Evolutionary conservation across 2,329 filamentous ascomycete species (phyloP).

Genomic region (Calycina herbarum): DNA sequence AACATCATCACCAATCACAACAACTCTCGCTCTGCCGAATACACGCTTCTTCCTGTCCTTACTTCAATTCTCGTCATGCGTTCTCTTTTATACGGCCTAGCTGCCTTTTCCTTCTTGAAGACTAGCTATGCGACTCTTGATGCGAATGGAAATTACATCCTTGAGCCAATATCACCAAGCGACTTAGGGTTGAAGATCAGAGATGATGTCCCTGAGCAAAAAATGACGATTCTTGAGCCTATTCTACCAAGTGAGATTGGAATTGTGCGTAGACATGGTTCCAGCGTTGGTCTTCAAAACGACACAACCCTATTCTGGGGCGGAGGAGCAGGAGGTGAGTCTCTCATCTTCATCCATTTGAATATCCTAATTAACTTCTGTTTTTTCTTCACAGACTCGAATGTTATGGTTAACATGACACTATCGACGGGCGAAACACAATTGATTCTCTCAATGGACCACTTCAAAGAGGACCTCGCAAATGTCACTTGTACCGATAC

Average conservation of each 20-base stretch:
- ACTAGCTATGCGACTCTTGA: background rate
- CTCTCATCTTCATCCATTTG: background rate
- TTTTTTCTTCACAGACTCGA: background rate
- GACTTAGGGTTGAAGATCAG: too few species aligned
- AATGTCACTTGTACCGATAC: constrained; percentile 10
- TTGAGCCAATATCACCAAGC: background rate
- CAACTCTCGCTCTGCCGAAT: too few species aligned
- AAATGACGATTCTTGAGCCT: constrained; percentile 2
- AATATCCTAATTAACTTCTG: background rate
- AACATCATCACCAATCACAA: too few species aligned
- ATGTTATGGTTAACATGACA: constrained; percentile 16
- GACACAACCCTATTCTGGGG: constrained; percentile 12
- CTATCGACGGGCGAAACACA: constrained; percentile 13
- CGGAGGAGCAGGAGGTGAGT: background rate
- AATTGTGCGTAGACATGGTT: constrained; percentile 4
- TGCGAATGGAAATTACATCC: constrained; percentile 3
- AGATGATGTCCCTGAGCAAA: background rate
- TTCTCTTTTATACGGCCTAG: background rate
- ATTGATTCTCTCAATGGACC: constrained; percentile 17
- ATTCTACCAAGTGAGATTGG: constrained; percentile 10
- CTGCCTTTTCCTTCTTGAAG: background rate
- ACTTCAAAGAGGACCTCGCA: constrained; percentile 12
- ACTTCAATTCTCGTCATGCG: background rate
- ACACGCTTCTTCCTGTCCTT: too few species aligned
- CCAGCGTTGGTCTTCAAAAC: constrained; percentile 4